Conservation (phyloP, 495 filamentous ascomycete species). For the Hapsidospora chrysogenum region DNA sequence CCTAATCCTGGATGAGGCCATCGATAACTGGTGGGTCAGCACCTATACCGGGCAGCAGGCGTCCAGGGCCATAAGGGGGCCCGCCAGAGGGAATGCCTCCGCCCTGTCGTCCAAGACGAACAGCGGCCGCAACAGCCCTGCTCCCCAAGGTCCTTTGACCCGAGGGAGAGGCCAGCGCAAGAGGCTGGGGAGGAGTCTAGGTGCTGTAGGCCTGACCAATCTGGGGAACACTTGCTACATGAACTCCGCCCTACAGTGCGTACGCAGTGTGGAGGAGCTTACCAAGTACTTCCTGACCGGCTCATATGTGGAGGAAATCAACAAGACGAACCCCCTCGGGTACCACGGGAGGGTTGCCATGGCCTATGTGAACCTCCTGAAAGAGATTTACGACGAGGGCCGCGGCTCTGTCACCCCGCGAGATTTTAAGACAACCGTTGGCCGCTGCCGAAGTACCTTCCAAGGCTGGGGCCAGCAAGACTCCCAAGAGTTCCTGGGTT, state of each 20-base stretch:
- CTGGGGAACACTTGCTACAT: slow-evolving; percentile 97
- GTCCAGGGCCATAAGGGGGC: slow-evolving; percentile 19
- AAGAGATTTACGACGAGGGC: slow-evolving; percentile 50
- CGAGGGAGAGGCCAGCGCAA: slow-evolving; percentile 48
- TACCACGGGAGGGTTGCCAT: slow-evolving; percentile 71
- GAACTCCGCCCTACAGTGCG: slow-evolving; percentile 91
- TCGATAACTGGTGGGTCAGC: slow-evolving; percentile 50
- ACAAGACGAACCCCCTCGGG: slow-evolving; percentile 64
- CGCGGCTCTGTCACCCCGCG: slow-evolving; percentile 51
- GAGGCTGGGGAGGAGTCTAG: slow-evolving; percentile 40
- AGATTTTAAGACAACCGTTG: slow-evolving; percentile 65
- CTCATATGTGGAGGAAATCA: slow-evolving; percentile 61
- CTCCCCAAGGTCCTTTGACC: slow-evolving; percentile 32
- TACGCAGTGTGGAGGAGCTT: slow-evolving; percentile 80
- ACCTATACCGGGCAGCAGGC: slow-evolving; percentile 25
- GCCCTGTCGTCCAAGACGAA: slow-evolving; percentile 12
- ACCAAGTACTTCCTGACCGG: slow-evolving; percentile 74
- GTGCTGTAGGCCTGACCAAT: slow-evolving; percentile 71
- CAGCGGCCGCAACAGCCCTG: slow-evolving; percentile 51
- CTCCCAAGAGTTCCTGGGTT: slow-evolving; percentile 94
- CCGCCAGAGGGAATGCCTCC: slow-evolving; percentile 12
- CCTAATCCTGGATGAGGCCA: slow-evolving; percentile 62
- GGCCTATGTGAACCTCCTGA: slow-evolving; percentile 57
- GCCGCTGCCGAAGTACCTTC: slow-evolving; percentile 64
- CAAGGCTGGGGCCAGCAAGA: slow-evolving; percentile 95